Conservation (phyloP, 2,329 filamentous ascomycete genomes). For the Calycina herbarum region DNA sequence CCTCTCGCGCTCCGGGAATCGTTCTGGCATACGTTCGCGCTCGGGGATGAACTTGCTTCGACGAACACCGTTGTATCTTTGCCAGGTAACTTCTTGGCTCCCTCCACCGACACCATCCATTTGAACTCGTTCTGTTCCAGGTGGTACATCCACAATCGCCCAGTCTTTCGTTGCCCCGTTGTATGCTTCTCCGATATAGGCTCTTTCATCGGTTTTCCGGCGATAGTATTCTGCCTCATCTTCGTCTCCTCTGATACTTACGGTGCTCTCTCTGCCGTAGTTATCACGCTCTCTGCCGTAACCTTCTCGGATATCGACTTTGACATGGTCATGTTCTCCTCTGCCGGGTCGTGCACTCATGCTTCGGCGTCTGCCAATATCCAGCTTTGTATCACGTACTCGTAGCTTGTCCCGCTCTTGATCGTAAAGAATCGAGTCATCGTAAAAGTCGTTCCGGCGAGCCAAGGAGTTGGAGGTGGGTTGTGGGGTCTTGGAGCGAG, state of each 20-base stretch:
- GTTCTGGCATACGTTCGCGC: conserved; percentile 46
- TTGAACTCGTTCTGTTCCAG: conserved; percentile 77
- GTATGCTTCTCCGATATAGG: conserved; percentile 70
- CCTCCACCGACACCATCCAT: conserved; percentile 78
- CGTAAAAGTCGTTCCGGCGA: conserved; percentile 48
- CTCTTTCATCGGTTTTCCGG: conserved; percentile 67
- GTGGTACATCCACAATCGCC: conserved; percentile 81
- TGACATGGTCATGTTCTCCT: conserved; percentile 25
- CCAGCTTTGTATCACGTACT: conserved; percentile 40
- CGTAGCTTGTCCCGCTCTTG: conserved; percentile 37
- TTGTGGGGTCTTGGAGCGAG: conserved; percentile 26
- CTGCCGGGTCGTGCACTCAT: conserved; percentile 30
- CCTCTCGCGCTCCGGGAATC: conserved; percentile 16
- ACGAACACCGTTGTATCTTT: conserved; percentile 75
- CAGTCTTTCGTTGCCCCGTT: conserved; percentile 75
- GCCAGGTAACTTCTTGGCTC: conserved; percentile 75
- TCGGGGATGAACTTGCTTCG: conserved; percentile 73
- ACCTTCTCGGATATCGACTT: conserved; percentile 29
- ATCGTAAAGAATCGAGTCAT: conserved; percentile 68
- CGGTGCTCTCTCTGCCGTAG: neutral
- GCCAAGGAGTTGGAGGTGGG: conserved; percentile 20
- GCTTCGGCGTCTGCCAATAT: conserved; percentile 31
- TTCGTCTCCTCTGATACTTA: conserved; percentile 29
- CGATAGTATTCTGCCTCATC: conserved; percentile 63
- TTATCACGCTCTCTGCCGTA: conserved; percentile 5